These are phyloP conservation scores for Sophora flavescens DNA, from an alignment of 306 rosid species.

Conservation along the genomic window DNA sequence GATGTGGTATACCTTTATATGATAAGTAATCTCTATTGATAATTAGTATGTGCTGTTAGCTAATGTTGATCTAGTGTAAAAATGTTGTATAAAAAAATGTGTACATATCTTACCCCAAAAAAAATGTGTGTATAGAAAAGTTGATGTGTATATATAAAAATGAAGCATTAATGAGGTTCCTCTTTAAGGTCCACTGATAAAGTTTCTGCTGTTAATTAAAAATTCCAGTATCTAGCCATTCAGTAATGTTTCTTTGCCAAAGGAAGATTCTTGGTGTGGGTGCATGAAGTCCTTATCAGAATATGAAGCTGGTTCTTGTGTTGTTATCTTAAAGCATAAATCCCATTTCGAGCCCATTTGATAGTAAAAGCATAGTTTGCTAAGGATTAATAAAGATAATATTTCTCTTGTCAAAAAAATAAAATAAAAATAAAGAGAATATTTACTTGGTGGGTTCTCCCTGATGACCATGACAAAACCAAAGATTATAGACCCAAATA, in stretches of 20 bases:
- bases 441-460: background rate
- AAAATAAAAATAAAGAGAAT: background rate
- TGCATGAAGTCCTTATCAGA: slow-evolving; percentile 25
- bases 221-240: slow-evolving; percentile 1
- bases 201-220: slow-evolving; percentile 2
- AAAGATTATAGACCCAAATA: too few species aligned
- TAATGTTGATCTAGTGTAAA: too few species aligned
- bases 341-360: background rate
- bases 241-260: slow-evolving; percentile 17
- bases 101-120: too few species aligned
- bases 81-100: too few species aligned
- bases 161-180: slow-evolving; percentile 3
- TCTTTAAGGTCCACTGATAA: background rate
- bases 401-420: too few species aligned
- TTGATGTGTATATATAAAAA: too few species aligned
- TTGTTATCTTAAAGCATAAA: slow-evolving; percentile 36
- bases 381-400: background rate
- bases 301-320: slow-evolving; percentile 29
- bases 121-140: too few species aligned
- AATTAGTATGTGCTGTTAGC: too few species aligned
- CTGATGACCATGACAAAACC: too few species aligned
- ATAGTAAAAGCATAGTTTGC: background rate
- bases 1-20: too few species aligned
- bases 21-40: too few species aligned
- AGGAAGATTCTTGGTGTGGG: slow-evolving; percentile 6